Evolutionary conservation across 2,329 filamentous ascomycete species (phyloP), one percentile per base, ranked within the genome.

Genomic region (Fusarium hainanense): DNA sequence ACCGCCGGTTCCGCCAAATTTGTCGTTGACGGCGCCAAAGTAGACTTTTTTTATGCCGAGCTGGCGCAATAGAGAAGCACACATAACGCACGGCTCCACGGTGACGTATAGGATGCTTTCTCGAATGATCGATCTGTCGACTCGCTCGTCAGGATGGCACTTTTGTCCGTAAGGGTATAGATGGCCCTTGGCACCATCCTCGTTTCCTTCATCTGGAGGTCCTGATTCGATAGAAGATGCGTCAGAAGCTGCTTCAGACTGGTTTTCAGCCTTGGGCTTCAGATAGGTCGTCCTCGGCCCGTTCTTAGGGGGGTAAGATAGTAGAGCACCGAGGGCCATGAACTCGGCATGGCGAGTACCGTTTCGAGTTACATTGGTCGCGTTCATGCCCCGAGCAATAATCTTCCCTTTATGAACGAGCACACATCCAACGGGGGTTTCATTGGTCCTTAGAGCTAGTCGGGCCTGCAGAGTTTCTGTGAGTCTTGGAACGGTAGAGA

Each of bases 61-160:
- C 80, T 99, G 97, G 54, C 94, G 89, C 52, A 99, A 86, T 55
- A 97, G 89, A 9, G 94, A 97, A 14, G 96, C 96, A 78, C 96
- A 99, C 96, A 99, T 99, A 82, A 99, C 93, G 79, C 96, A 99
- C 7, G 96, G 96, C 81, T 99, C 97, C 56, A 99, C 95, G 0
- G 96, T 99, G 50, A 99, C 96, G 80, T 99, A 99, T 54, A 99
- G 88, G 12, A 90, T 92, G 72, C 86, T 87, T 69, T 94, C 88
- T 41, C 84, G 84, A 72, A 98, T 85, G 68, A 95, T 88, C 14
- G 85, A 86, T 34, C 88, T 86, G 55, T 91, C 86, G 70, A 96
- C 87, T 54, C 85, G 85, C 23, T 86, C 80, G 4, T 80, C 79
- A 0, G 85, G 83, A 63, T 88, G 83, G 1, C 87, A 81, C 75